Evolutionary conservation across 495 filamentous ascomycete species (phyloP), one percentile per base, ranked within the genome.

Genomic region (Podospora sp.): DNA sequence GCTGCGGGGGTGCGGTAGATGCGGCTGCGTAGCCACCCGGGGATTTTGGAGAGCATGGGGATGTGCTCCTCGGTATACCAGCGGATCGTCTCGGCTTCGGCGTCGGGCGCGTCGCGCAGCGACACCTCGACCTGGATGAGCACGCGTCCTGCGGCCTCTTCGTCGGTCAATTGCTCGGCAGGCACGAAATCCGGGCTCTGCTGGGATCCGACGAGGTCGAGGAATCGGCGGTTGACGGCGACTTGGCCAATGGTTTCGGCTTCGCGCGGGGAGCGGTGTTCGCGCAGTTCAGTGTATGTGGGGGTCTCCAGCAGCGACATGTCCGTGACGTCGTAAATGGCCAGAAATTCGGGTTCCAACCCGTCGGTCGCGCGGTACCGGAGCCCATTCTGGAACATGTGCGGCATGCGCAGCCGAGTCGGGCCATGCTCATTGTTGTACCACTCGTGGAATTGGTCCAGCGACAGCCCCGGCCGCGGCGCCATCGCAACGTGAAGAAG

Each of bases 361-460:
- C 78, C 73, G 76, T 93, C 91, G 58, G 74, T 84, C 21, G 89
- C 90, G 12, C 86, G 87, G 78, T 91, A 95, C 29, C 92, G 88
- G 71, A 92, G 89, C 55, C 92, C 92, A 75, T 92, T 93, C 51
- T 76, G 76, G 75, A 90, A 83, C 75, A 91, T 92, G 21, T 79
- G 76, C 50, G 90, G 88, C 11, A 93, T 76, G 53, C 90, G 88
- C 20, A 93, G 84, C 29, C 92, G 86, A 50, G 88, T 84, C 36
- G 92, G 91, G 62, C 92, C 92, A 77, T 95, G 92, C 77, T 95
- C 92, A 75, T 90, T 91, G 80, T 94, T 91, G 80, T 95, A 95
- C 92, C 92, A 95, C 75, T 94, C 91, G 77, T 93, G 90, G 80
- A 94, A 93, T 72, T 91, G 87, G 65, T 86, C 81, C 53, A 82